These are phyloP conservation scores for Staphylotrichum longicolle DNA, from an alignment of 495 filamentous ascomycete genomes.

Conservation along the genomic window DNA sequence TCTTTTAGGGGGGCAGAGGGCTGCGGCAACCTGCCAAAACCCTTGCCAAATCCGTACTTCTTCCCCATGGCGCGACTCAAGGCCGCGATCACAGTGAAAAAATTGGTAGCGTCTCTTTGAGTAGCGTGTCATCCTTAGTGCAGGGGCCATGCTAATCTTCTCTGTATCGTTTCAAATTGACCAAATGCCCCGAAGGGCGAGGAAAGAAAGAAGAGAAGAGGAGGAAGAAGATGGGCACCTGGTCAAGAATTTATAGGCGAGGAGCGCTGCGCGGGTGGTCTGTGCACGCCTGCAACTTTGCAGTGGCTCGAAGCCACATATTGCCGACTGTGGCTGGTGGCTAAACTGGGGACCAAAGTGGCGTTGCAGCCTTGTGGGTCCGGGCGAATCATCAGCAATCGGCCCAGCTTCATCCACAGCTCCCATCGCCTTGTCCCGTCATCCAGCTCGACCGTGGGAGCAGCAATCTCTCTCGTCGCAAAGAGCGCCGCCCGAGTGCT, in stretches of 20 bases:
- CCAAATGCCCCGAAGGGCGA: slow-evolving; percentile 38
- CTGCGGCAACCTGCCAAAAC: no score
- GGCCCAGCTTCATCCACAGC: not conserved
- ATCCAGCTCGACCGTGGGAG: not conserved
- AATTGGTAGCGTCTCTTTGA: slow-evolving; percentile 94
- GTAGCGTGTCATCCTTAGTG: slow-evolving; percentile 99
- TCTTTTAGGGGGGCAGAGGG: no score
- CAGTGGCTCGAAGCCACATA: slow-evolving; percentile 3
- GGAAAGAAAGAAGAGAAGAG: slow-evolving; percentile 30
- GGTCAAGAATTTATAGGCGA: slow-evolving; percentile 18
- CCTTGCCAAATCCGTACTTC: slow-evolving; percentile 7
- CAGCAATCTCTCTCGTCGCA: not conserved
- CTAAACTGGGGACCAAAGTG: not conserved
- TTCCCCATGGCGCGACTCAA: slow-evolving; percentile 30
- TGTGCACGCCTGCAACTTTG: slow-evolving; percentile 27
- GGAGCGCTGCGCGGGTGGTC: slow-evolving; percentile 4
- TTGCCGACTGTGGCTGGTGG: not conserved
- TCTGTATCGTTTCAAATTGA: slow-evolving; percentile 55
- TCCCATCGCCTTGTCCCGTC: not conserved
- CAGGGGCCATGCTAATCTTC: slow-evolving; percentile 99
- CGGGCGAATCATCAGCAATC: not conserved
- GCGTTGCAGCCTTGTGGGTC: not conserved
- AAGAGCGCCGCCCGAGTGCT: not conserved
- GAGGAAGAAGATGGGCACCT: slow-evolving; percentile 16
- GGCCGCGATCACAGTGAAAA: slow-evolving; percentile 51